Evolutionary conservation across 2,329 filamentous ascomycete genomes (phyloP), one percentile per base, ranked within the genome.

Genomic region (Davidsoniella virescens): DNA sequence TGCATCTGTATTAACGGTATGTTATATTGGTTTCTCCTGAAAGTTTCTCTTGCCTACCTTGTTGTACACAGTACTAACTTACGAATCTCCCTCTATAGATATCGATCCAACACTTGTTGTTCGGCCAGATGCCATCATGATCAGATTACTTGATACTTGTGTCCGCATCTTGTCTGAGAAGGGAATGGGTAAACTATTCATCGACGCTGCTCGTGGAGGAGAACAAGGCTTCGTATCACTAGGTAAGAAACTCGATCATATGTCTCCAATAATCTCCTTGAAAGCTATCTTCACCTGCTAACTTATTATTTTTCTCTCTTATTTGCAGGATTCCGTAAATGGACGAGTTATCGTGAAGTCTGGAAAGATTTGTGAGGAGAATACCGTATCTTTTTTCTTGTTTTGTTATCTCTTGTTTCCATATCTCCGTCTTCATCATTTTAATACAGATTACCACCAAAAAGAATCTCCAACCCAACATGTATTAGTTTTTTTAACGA

Each of bases 1-100:
- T 80, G 76, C 59, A 71, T 79, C 48, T 78, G 72, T 60, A 70
- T 78, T 54, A 63, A 65, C 58, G 71, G 76, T 76, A 59, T 54
- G 71, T 18, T 49, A 2, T 20, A 26, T 33, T 20, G 2, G 8
- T 20, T 20, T 4, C 20, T 20, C 5, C 5, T 4, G 3, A 29
- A 33, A 9, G 26, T 33, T 10, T 33, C 26, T 33, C 3, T 5
- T 33, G 10, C 26, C 20, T 38, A 44, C 56, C 58, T 26, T 47
- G 33, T 9, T 2, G 16, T 56, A 41, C 10, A 37, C n/a, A 38
- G 25, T 17, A 44, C 26, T 47, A 26, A 41, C 7, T 14, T 29
- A 4, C 16, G 17, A 39, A 16, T 16, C 37, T 33, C 4, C 18
- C 4, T 29, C 5, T 20, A 44, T 47, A n/a, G 70, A 72, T 44